A percentile compares a stretch with the other conserved stretches of the same genome.
Evolutionary conservation across 345 rosid genomes (phyloP).

Genomic region (Eutrema yunnanense): DNA sequence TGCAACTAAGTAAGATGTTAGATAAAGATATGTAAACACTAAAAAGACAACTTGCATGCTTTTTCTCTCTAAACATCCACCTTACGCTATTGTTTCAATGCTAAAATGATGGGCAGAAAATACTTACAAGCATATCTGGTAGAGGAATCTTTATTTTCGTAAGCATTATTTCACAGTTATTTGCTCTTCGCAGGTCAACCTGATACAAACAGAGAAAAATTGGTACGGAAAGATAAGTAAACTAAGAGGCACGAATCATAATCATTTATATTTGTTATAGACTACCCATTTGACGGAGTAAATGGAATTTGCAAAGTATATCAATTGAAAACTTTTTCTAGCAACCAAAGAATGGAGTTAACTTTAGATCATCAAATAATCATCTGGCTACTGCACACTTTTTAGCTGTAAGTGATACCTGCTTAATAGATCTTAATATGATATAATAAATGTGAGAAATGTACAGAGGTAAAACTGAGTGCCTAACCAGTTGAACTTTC

Average conservation of each 20-base stretch:
- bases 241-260: neutral
- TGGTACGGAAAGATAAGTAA: neutral
- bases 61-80: neutral
- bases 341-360: neutral
- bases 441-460: neutral
- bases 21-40: neutral
- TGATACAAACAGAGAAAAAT: slow-evolving; percentile 29
- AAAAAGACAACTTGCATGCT: neutral
- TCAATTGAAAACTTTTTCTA: neutral
- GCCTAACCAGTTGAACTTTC: slow-evolving; percentile 87
- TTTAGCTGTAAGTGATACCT: neutral
- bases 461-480: slow-evolving; percentile 16
- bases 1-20: slow-evolving; percentile 5
- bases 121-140: slow-evolving; percentile 91
- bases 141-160: slow-evolving; percentile 90
- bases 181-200: slow-evolving; percentile 96
- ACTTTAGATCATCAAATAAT: neutral
- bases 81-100: neutral
- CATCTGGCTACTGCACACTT: neutral
- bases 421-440: neutral
- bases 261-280: neutral
- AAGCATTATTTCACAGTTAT: slow-evolving; percentile 99
- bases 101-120: slow-evolving; percentile 18
- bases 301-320: neutral
- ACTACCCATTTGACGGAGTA: neutral